Evolutionary conservation across 2,329 filamentous ascomycete genomes (phyloP), one percentile per base, ranked within the genome.

Genomic region (Fusarium oxysporum): DNA sequence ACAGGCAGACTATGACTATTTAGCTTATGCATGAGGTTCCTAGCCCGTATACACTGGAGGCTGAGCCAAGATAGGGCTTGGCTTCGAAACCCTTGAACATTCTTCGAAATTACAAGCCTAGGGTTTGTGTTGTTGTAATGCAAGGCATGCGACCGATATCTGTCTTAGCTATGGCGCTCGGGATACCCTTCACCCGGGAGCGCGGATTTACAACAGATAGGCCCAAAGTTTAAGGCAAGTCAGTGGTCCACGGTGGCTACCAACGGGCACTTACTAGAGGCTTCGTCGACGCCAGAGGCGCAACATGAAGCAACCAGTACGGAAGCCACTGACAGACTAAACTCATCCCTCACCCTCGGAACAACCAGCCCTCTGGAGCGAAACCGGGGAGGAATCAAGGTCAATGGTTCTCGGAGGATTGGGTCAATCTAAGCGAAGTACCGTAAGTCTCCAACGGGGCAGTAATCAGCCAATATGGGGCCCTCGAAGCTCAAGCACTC

Each of bases 231-330:
- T 59, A 44, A 58, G 70, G 53, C 61, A 62, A 45, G 40, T 33
- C 44, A 50, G 23, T 41, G 55, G 40, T 43, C 44, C 41, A 57
- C 14, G 47, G 55, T 61, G 44, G 57, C 57, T 65, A 19, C 45
- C 38, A 71, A 75, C 58, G 57, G 53, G 48, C 44, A 35, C 40
- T 30, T 41, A 28, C 51, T 62, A 65, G 47, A 62, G 61, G 43
- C 45, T n/a, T 45, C 17, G 33, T 43, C 48, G 28, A 60, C 57
- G 59, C 48, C 48, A 67, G 70, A 71, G 70, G 67, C 66, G 55
- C 55, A 68, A 64, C 53, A 38, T 71, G 67, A 73, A 71, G 58
- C 71, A 72, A 50, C 48, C 68, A 65, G 60, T 28, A 55, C 45
- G 43, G 50, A 68, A 53, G 70, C 66, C 70, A 68, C 60, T 70